Base-by-base conservation (phyloP, 2,329 filamentous ascomycete genomes). In the Corinectria fuckeliana region DNA sequence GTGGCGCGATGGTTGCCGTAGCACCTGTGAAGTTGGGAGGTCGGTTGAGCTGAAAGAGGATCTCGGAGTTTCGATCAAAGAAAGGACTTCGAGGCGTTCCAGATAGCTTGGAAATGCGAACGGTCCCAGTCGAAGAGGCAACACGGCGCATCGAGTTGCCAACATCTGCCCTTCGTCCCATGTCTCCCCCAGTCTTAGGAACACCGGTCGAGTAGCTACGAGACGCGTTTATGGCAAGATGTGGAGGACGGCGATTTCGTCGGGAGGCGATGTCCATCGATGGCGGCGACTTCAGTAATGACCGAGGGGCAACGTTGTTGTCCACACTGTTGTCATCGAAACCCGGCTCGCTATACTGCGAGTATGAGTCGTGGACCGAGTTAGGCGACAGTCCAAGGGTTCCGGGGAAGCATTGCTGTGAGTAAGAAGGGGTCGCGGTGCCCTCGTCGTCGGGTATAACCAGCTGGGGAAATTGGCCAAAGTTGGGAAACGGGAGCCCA, bases 231-330 rank as follows among this genome's bases (percentile, higher is more conserved):
- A 82, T 76, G 25, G 80, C 77, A n/a, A 85, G 75, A 26, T 81
- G 78, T 25, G 83, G 72, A 9, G 75, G 74, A 4, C 75, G 74
- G 45, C 72, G 78, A 51, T 83, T 80, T 54, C 85, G 79, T 44
- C 85, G 79, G 16, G 79, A 80, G 14, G 83, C 84, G 60, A 86
- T 82, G 64, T 86, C 84, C 54, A 82, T 76, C 0, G 80, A 78
- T 9, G 82, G 79, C 0, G 82, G 79, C 1, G 83, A 84, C 65
- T 78, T 81, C 67, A 84, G 75, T 25, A 56, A 59, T 13, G 58
- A 52, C 41, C 68, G 69, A 9, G 55, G 51, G 14, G 49, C 52
- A 18, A 62, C 63, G 11, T 62, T 58, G 34, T 70, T 18, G 14
- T 58, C 32, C n/a, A 70, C 52, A 14, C 18, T 59, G 45, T 42